Evolutionary conservation across 2,329 filamentous ascomycete genomes (phyloP).

Genomic region (Penicillium sp.): DNA sequence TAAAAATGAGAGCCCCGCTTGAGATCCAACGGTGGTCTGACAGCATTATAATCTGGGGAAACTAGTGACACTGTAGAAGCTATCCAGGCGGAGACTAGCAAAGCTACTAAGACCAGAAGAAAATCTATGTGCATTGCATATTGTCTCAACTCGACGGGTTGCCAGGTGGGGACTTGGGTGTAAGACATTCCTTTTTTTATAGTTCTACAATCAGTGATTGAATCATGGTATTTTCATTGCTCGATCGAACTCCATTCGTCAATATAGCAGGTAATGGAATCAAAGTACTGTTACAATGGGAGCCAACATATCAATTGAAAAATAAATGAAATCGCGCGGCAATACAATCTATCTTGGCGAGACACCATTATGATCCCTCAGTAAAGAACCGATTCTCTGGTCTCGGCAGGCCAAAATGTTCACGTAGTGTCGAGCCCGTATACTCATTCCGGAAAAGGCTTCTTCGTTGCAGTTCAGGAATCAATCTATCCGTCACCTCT

Average conservation of each 20-base stretch:
- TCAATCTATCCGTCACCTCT: conserved; percentile 47
- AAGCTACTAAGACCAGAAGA: not conserved
- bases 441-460: conserved; percentile 54
- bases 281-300: not conserved
- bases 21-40: no score
- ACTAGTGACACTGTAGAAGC: not conserved
- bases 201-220: not conserved
- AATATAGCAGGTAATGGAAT: not conserved
- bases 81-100: not conserved
- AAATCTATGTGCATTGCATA: not conserved
- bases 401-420: conserved; percentile 53
- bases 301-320: not conserved
- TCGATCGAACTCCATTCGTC: not conserved
- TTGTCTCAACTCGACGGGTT: not conserved
- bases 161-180: not conserved
- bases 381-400: conserved; percentile 44
- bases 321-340: not conserved
- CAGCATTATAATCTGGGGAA: not conserved
- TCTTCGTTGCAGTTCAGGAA: conserved; percentile 52
- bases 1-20: not conserved
- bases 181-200: not conserved
- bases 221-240: not conserved
- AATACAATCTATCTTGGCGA: not conserved
- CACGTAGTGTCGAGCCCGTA: conserved; percentile 51
- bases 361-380: not conserved